phyloP scores from a whole-genome alignment of 2,329 filamentous ascomycete genomes.

The Colletotrichum simmondsii region DNA sequence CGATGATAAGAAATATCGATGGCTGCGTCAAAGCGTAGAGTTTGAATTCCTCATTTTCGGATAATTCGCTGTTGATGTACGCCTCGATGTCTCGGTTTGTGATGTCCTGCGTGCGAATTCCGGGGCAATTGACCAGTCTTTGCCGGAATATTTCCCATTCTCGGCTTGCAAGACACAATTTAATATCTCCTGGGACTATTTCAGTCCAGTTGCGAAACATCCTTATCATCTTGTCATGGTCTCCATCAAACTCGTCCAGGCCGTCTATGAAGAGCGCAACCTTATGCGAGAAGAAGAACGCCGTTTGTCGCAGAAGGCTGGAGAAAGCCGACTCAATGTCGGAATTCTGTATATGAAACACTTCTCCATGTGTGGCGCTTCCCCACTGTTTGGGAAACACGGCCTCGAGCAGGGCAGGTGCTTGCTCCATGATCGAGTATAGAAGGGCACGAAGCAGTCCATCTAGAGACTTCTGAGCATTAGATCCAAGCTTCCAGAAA shows the following conservation, averaged over 20 bases:
- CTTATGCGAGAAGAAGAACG: neutral
- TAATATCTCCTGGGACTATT: neutral
- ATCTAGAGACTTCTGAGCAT: neutral
- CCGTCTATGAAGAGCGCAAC: conserved; percentile 15
- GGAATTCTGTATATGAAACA: neutral
- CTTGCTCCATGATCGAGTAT: neutral
- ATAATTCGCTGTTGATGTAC: neutral
- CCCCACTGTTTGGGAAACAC: neutral
- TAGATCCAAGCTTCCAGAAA: conserved; percentile 6
- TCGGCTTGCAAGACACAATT: conserved; percentile 1
- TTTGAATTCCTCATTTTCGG: neutral
- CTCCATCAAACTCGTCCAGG: conserved; percentile 17
- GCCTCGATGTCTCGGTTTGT: neutral
- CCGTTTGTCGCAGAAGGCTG: neutral
- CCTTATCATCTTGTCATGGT: neutral
- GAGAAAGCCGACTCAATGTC: neutral
- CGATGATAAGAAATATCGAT: accelerated
- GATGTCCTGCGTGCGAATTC: neutral
- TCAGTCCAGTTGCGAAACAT: neutral
- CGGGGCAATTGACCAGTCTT: neutral
- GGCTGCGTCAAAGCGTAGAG: too few species aligned
- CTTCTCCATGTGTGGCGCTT: accelerated
- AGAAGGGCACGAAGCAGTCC: neutral
- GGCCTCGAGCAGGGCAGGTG: neutral
- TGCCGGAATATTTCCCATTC: conserved; percentile 4